These are phyloP conservation scores for Solanum chacoense DNA, from an alignment of 305 asterid species.

Conservation along the genomic window DNA sequence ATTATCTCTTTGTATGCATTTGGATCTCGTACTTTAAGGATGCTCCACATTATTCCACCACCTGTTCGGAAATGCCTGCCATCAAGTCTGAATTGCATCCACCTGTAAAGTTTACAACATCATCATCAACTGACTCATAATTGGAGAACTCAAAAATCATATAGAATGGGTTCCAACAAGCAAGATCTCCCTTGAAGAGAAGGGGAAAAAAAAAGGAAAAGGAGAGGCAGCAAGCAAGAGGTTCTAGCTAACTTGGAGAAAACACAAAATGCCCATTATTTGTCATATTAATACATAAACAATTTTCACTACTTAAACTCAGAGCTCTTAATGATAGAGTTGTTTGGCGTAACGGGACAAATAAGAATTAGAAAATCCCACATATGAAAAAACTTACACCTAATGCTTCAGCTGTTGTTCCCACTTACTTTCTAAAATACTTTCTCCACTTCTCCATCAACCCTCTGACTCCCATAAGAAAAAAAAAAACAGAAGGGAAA, in stretches of 20 bases:
- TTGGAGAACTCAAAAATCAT: background rate
- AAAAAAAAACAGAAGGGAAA: too few species aligned
- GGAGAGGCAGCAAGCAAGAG: background rate
- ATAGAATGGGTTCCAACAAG: background rate
- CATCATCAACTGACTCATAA: background rate
- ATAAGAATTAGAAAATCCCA: background rate
- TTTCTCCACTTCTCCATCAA: background rate
- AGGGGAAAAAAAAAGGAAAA: background rate
- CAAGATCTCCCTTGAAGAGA: background rate
- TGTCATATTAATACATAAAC: background rate
- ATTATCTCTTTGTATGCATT: conserved; percentile 88
- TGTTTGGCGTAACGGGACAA: background rate
- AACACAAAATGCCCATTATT: background rate
- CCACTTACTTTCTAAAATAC: background rate
- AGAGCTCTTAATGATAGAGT: background rate
- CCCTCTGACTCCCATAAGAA: background rate
- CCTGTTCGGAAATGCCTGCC: conserved; percentile 59
- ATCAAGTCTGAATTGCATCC: conserved; percentile 19
- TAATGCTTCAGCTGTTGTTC: background rate
- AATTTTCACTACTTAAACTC: background rate
- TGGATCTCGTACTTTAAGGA: conserved; percentile 78
- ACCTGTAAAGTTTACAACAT: conserved; percentile 37
- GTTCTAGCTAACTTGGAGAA: background rate
- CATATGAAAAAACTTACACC: background rate
- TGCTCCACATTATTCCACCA: conserved; percentile 86